Percentiles rank a stretch among this genome's conserved stretches.
Evolutionary conservation across 495 filamentous ascomycete species (phyloP).

Genomic region (Jackrogersella minutella): DNA sequence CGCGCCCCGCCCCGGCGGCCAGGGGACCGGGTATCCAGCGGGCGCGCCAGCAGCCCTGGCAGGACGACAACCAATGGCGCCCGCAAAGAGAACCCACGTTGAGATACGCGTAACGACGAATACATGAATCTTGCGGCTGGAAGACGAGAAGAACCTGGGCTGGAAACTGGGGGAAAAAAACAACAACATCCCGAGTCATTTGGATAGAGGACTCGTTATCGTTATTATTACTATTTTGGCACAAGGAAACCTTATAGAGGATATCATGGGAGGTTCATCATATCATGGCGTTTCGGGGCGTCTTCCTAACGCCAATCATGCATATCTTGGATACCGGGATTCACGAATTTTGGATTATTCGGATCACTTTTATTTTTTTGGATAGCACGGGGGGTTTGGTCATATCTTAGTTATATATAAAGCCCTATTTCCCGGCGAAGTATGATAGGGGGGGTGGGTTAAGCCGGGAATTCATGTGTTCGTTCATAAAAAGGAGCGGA

Average conservation of each 20-base stretch:
- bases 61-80: constrained; percentile 19
- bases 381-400: constrained; percentile 24
- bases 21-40: constrained; percentile 7
- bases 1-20: constrained; percentile 22
- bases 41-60: constrained; percentile 36
- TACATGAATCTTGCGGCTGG: not conserved
- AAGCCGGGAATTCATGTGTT: constrained; percentile 1
- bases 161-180: constrained; percentile 36
- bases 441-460: not conserved
- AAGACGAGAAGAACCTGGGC: constrained; percentile 28
- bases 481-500: constrained; percentile 9
- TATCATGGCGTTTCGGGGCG: constrained; percentile 36
- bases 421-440: not conserved
- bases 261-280: constrained; percentile 20
- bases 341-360: constrained; percentile 24
- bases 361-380: constrained; percentile 16
- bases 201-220: constrained; percentile 1
- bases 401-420: constrained; percentile 30
- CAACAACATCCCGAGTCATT: constrained; percentile 2
- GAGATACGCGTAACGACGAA: constrained; percentile 45
- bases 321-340: constrained; percentile 12
- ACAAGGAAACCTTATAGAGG: constrained; percentile 17
- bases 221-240: too few relatives aligned
- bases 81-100: constrained; percentile 24
- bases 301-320: constrained; percentile 21